Evolutionary conservation across 2,329 filamentous ascomycete genomes (phyloP).

Genomic region (Cadophora sp.): DNA sequence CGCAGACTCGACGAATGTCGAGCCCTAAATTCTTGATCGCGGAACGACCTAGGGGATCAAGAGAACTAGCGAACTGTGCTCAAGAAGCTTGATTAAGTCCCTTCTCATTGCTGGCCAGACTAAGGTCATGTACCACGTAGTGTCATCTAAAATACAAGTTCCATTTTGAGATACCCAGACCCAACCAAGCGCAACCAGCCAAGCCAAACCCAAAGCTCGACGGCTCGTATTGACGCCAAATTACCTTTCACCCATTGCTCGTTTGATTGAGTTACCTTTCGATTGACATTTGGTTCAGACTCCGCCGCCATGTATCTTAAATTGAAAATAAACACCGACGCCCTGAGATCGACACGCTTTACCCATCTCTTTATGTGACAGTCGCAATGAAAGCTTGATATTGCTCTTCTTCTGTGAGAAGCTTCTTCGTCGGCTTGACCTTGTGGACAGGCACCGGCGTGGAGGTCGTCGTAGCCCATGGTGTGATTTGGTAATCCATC

Average conservation of each 20-base stretch:
- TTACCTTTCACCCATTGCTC: background rate
- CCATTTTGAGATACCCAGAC: conserved; percentile 8
- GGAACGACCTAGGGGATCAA: no score
- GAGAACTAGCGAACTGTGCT: no score
- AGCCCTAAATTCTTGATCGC: no score
- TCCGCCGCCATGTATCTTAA: conserved; percentile 23
- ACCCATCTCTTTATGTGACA: conserved; percentile 22
- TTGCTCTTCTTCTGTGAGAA: conserved; percentile 51
- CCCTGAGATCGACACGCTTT: conserved; percentile 3
- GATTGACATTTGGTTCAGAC: conserved; percentile 3
- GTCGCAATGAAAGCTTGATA: conserved; percentile 53
- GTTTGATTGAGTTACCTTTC: background rate
- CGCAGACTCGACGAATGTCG: no score
- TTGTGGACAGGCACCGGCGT: conserved; percentile 26
- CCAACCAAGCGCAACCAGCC: background rate
- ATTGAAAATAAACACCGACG: background rate
- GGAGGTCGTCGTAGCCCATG: conserved; percentile 37
- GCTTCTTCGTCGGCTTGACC: conserved; percentile 38
- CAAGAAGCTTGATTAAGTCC: background rate
- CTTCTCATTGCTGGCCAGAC: background rate
- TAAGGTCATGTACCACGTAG: background rate
- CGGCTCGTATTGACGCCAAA: background rate
- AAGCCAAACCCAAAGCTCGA: background rate
- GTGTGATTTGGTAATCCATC: conserved; percentile 30
- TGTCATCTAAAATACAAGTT: conserved; percentile 1